A percentile compares a stretch with the other conserved stretches of the same genome.
Evolutionary conservation across 176 grass and related monocot genomes (phyloP).

Genomic region (Musa acuminata): DNA sequence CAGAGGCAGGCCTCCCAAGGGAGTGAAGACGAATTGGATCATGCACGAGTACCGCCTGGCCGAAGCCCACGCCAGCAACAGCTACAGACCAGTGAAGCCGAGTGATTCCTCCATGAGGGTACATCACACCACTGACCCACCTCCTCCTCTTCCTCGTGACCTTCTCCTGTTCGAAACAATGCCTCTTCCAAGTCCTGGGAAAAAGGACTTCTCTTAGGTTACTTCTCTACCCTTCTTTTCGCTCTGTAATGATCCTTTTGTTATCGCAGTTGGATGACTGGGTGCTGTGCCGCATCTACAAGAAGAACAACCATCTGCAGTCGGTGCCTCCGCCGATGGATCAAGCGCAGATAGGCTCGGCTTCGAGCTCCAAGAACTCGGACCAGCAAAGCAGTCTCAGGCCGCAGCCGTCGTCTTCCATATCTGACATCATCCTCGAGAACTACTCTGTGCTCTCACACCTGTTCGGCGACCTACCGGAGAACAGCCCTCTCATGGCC

Average conservation of each 20-base stretch:
- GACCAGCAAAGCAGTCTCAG: neutral
- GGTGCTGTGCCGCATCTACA: constrained; percentile 14
- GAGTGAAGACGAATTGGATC: neutral
- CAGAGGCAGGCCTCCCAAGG: neutral
- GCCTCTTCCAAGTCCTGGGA: no score
- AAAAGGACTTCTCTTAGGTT: no score
- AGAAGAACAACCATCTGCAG: neutral
- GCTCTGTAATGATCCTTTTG: no score
- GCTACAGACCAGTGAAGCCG: neutral
- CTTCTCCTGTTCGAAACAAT: no score
- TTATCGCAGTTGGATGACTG: constrained; percentile 12
- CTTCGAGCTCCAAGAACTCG: neutral
- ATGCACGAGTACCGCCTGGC: neutral
- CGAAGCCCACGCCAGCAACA: neutral
- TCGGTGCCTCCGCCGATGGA: neutral
- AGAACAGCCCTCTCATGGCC: neutral
- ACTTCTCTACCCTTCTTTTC: no score
- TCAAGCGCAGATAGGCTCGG: neutral
- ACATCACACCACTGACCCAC: neutral
- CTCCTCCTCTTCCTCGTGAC: no score
- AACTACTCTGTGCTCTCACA: neutral
- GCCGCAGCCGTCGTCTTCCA: neutral
- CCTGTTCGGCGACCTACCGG: neutral
- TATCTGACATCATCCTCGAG: no score
- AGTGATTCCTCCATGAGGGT: constrained; percentile 6